These are phyloP conservation scores for Neurospora sp. DNA, from an alignment of 2,329 filamentous ascomycete genomes.

Conservation along the genomic window DNA sequence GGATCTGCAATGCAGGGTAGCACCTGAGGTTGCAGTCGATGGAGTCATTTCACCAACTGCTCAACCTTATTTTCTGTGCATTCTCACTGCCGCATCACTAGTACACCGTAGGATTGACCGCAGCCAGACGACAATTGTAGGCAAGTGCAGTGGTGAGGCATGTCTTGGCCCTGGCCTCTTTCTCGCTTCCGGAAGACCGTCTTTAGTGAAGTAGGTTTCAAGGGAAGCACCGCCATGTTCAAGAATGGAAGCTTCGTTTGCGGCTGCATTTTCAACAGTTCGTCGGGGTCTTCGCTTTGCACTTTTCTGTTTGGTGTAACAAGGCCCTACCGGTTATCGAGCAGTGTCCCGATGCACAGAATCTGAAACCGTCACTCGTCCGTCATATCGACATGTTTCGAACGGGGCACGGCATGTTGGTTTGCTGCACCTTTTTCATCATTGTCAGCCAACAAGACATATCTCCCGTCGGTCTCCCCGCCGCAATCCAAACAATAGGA, in stretches of 20 bases:
- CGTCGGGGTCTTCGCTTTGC: background rate
- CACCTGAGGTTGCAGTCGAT: background rate
- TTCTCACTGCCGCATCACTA: background rate
- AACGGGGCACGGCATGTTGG: background rate
- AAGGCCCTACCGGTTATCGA: background rate
- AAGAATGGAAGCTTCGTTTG: background rate
- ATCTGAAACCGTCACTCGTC: background rate
- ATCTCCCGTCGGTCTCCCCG: background rate
- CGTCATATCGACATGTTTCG: background rate
- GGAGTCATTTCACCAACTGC: background rate
- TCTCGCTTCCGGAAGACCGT: background rate
- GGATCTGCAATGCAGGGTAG: background rate
- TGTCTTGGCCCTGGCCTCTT: background rate
- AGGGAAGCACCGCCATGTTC: background rate
- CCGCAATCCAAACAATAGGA: background rate
- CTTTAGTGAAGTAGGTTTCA: background rate
- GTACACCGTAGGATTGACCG: background rate
- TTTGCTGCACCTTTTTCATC: background rate
- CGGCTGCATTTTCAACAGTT: background rate
- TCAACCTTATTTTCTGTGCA: background rate
- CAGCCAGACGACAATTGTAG: background rate
- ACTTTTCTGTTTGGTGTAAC: background rate
- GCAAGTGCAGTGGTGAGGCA: background rate
- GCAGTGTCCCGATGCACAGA: background rate
- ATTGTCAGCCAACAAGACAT: background rate